These are phyloP conservation scores for Parasitella parasitica DNA, from an alignment of 371 early-diverging fungal species.

Conservation along the genomic window DNA sequence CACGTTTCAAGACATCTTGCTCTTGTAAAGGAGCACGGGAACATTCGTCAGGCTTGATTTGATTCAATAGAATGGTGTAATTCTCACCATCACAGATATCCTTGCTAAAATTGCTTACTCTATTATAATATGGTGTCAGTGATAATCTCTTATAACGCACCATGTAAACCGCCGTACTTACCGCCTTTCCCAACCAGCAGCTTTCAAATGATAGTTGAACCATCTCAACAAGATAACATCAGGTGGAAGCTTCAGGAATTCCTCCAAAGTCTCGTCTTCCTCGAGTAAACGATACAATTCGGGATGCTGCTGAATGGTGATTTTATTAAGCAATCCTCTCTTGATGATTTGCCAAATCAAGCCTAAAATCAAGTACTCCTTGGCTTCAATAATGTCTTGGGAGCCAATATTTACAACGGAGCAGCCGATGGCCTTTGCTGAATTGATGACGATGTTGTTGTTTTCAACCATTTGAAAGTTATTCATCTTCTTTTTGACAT, in stretches of 20 bases:
- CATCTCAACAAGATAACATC: conserved; percentile 92
- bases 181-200: conserved; percentile 78
- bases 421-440: conserved; percentile 95
- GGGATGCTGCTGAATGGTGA: conserved; percentile 92
- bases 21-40: conserved; percentile 76
- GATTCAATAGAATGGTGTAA: conserved; percentile 86
- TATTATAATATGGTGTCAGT: conserved; percentile 2
- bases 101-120: conserved; percentile 79
- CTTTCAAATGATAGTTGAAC: conserved; percentile 95
- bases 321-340: conserved; percentile 85
- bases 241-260: conserved; percentile 82
- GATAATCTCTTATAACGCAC: not conserved
- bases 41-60: conserved; percentile 79
- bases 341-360: conserved; percentile 97
- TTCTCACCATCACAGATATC: conserved; percentile 92
- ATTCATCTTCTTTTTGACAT: conserved; percentile 72
- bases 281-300: conserved; percentile 91
- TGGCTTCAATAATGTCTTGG: conserved; percentile 87
- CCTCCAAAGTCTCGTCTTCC: conserved; percentile 84
- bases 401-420: conserved; percentile 93
- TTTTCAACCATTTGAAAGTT: conserved; percentile 93
- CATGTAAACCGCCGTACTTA: conserved; percentile 9
- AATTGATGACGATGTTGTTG: conserved; percentile 92
- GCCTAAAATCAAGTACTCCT: conserved; percentile 90
- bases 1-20: conserved; percentile 69